Evolutionary conservation across 257 asterid species (phyloP), one percentile per base, ranked within the genome.

Genomic region (Salvia miltiorrhiza): DNA sequence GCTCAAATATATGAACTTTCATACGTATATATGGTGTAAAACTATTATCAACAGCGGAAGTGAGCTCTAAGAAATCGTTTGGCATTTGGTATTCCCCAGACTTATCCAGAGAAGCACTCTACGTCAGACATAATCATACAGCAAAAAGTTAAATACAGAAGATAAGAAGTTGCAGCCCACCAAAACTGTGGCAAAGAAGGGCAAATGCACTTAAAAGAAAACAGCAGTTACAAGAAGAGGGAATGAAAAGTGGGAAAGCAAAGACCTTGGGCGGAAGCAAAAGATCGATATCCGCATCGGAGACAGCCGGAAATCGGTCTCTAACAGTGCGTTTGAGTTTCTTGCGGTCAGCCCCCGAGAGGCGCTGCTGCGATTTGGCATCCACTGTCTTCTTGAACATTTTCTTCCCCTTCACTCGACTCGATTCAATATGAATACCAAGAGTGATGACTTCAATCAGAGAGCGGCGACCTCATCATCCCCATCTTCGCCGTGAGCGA

Each of bases 281-380:
- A 60, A 77, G 9, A 68, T 93, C 98, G 71, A 87, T 63, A 75
- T 87, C 75, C 37, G 82, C 77, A 77, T 93, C 98, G 47, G 96
- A 84, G 47, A 84, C 87, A 69, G 72, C 80, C n/a, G 88, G 84
- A 33, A 90, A 90, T 30, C 94, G 89, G 23, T 84, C 94, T 73
- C 69, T 84, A 75, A 88, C 69, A 7, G 91, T 48, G 65, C 98
- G 95, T 65, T 86, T 88, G 45, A 93, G 83, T 75, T 90, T 90
- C 87, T 93, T 93, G 0, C 98, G 93, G 88, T 90, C 96, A 16
- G 96, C 98, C 14, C 98, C 98, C 0, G 97, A 93, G 17, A 93
- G 78, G 12, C 95, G 87, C 89, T 93, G 98, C 30, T 85, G 98
- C 11, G 98, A 85, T 81, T 88, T 93, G 59, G 78, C 97, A 58